Evolutionary conservation across 139 green algal species (phyloP), one percentile per base, ranked within the genome.

Genomic region (Chlamydomonas schloesseri): DNA sequence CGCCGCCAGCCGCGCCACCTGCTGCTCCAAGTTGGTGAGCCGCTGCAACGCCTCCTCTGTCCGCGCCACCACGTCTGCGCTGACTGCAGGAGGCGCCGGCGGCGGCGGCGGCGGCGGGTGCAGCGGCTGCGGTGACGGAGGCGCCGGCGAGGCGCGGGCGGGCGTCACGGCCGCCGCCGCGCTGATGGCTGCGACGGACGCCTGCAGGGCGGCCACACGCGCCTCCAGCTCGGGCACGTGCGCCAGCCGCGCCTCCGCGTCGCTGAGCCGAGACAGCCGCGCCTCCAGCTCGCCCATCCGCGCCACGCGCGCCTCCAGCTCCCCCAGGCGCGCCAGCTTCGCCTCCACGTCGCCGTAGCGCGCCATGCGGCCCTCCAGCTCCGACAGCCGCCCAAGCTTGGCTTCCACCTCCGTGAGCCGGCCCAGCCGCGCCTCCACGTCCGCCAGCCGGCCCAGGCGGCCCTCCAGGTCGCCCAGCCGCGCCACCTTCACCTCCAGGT

Each of bases 401-500:
- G 37, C 65, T 47, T 85, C 79, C 18, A 85, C 24, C 36, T 85
- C 79, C 6, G 23, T n/a, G 10, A 85, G 47, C 26, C 67, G n/a
- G 9, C 15, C 17, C n/a, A 85, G 67, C 28, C 42, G n/a, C 14
- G 46, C 23, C 31, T 85, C 79, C 31, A 85, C 47, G 21, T 85
- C 79, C 33, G 34, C 31, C n/a, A 85, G 8, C 0, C 79, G 79
- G 8, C 47, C 33, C n/a, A 85, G 11, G 23, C 55, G 55, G 0
- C 47, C 65, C 23, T 85, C 79, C 47, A 64, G 6, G 26, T 85
- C 79, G 14, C 67, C 79, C 67, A 85, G 60, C 29, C 79, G 65
- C 21, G 79, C 79, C 46, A 85, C 47, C 31, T 73, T 64, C 4
- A 76, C 79, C 79, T 85, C 79, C 47, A 85, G 50, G 67, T 85